Evolutionary conservation across 1,139 yeast genomes (phyloP), one percentile per base, ranked within the genome.

Genomic region (Candida freyschussii): DNA sequence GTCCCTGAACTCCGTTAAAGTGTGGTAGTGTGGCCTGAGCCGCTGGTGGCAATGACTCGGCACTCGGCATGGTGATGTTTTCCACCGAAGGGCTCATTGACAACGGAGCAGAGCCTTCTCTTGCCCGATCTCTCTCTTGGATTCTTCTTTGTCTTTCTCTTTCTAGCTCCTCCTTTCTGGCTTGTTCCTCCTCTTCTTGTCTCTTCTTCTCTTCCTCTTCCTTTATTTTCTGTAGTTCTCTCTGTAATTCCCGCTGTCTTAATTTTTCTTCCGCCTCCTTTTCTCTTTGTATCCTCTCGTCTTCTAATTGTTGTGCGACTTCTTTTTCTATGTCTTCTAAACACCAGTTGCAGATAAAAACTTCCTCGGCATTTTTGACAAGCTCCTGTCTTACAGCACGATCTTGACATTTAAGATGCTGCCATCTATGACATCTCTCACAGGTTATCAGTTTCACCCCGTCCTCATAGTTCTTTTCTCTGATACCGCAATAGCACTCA

Each of bases 371-470:
- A 26, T 47, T 43, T 20, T 40, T 47, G 6, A 48, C 45, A 16
- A 50, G 22, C 21, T 45, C 51, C 28, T 48, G 53, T 39, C 50
- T 51, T 19, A 44, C 42, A 5, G 37, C 21, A 29, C 53, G 45
- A 15, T 53, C 50, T 21, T 60, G 52, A 41, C 67, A 63, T 27
- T 51, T 55, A 24, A 62, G 53, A 39, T 64, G 69, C 52, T 62
- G 59, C 69, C 69, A 64, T 32, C 65, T 58, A 14, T 52, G 55
- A 41, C 69, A 64, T 34, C 56, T 43, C 21, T 59, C 65, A 40
- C 69, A 64, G 26, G 53, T 56, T 17, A 63, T 57, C 24, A 57
- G 44, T 32, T 56, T 51, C 21, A 47, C 53, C 7, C 65, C 65
- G 37, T 62, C 67, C 29, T 63, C 69, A 40, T 56, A 61, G 41